phyloP scores from a whole-genome alignment of 163 green algal genomes.

The Coccomyxa subellipsoidea region DNA sequence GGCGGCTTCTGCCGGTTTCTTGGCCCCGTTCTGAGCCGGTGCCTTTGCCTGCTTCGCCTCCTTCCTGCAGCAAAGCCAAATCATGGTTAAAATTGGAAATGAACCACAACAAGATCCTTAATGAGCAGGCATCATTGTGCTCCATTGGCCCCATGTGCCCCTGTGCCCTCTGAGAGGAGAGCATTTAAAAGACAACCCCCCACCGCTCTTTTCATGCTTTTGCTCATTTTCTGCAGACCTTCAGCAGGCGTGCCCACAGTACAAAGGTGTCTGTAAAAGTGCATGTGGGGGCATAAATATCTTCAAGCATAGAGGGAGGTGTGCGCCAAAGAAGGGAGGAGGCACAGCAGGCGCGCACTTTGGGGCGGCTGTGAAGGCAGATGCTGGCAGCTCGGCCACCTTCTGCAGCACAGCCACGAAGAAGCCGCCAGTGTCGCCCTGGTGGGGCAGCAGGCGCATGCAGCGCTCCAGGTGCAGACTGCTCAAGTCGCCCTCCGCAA shows the following conservation, averaged over 20 bases:
- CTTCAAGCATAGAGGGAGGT: too few species aligned
- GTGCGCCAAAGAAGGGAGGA: not conserved
- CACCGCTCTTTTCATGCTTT: too few species aligned
- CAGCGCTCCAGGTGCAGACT: constrained; percentile 76
- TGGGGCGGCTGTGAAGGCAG: not conserved
- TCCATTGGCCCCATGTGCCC: too few species aligned
- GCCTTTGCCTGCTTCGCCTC: not conserved
- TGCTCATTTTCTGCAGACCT: too few species aligned
- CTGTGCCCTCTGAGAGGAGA: too few species aligned
- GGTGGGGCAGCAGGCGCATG: constrained; percentile 96
- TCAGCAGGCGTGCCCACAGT: too few species aligned
- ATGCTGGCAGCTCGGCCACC: constrained; percentile 26
- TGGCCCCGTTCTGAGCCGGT: not conserved
- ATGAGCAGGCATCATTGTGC: too few species aligned
- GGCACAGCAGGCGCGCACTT: not conserved
- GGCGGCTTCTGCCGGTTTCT: not conserved
- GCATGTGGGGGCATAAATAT: too few species aligned
- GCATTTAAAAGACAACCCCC: too few species aligned
- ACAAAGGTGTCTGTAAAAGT: too few species aligned
- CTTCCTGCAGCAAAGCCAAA: not conserved
- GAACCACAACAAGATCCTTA: too few species aligned
- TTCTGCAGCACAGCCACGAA: constrained; percentile 96
- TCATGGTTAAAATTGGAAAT: too few species aligned
- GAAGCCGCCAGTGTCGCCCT: constrained; percentile 95
- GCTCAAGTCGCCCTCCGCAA: constrained; percentile 44